These are phyloP conservation scores for Albatrellus ellisii DNA, from an alignment of 768 basidiomycete species.

Conservation along the genomic window DNA sequence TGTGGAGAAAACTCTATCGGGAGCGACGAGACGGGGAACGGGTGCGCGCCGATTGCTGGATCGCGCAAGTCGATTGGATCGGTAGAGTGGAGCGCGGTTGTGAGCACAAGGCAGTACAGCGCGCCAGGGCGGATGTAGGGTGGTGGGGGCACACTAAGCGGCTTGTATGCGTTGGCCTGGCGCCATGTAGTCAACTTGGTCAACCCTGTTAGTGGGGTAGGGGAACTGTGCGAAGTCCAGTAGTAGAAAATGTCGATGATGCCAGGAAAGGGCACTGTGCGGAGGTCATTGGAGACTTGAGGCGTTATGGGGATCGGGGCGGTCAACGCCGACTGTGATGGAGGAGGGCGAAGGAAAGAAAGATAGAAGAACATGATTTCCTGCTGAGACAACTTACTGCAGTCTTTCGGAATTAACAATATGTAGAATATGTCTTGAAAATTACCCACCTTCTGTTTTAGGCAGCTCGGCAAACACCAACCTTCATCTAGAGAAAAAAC, in stretches of 20 bases:
- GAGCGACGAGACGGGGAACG: conserved; percentile 58
- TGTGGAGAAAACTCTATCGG: conserved; percentile 36
- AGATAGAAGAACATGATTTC: conserved; percentile 74
- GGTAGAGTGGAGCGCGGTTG: conserved; percentile 23
- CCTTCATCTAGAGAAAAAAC: too few relatives aligned
- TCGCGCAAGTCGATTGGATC: conserved; percentile 31
- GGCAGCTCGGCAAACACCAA: too few relatives aligned
- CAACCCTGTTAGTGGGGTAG: conserved; percentile 25
- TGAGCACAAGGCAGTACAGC: conserved; percentile 54
- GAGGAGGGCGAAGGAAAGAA: conserved; percentile 83
- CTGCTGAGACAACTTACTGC: too few relatives aligned
- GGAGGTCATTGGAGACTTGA: conserved; percentile 81
- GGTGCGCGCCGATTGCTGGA: conserved; percentile 26
- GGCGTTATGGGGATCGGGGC: conserved; percentile 51
- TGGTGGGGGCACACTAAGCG: conserved; percentile 49
- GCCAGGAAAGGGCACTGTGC: conserved; percentile 54
- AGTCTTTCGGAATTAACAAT: too few relatives aligned
- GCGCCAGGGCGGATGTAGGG: conserved; percentile 15
- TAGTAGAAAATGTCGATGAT: conserved; percentile 56
- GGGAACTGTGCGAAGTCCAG: conserved; percentile 31
- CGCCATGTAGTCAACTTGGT: conserved; percentile 68
- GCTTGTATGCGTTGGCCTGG: conserved; percentile 57
- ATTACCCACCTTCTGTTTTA: too few relatives aligned
- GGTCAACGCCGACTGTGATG: conserved; percentile 32
- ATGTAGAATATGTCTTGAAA: too few relatives aligned